Evolutionary conservation across 768 basidiomycete genomes (phyloP).

Genomic region (Hypholoma sublateritium): DNA sequence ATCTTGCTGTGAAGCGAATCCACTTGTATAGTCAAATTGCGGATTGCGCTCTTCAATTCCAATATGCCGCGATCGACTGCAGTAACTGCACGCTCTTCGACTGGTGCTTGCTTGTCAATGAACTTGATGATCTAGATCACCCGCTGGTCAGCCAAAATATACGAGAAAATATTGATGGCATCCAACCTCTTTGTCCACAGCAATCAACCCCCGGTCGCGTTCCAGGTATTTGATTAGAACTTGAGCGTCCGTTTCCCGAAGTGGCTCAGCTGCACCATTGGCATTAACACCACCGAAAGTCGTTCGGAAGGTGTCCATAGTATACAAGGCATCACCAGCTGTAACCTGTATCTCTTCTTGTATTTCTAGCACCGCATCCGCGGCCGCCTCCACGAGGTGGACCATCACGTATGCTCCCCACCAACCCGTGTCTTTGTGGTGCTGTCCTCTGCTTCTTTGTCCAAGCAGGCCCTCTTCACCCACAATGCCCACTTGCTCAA

Average conservation of each 20-base stretch:
- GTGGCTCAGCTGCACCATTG: conserved; percentile 22
- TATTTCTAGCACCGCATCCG: conserved; percentile 50
- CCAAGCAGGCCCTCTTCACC: conserved; percentile 54
- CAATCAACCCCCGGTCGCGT: conserved; percentile 66
- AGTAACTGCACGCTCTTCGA: conserved; percentile 52
- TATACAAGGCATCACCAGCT: conserved; percentile 63
- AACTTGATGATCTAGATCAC: conserved; percentile 80
- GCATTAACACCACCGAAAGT: conserved; percentile 51
- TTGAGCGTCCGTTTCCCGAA: conserved; percentile 65
- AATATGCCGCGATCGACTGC: conserved; percentile 83
- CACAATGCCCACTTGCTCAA: conserved; percentile 75
- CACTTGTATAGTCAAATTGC: conserved; percentile 67
- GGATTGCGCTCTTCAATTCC: conserved; percentile 72
- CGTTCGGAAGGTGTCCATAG: conserved; percentile 54
- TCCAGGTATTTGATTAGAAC: conserved; percentile 78
- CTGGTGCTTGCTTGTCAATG: conserved; percentile 36
- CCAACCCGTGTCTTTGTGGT: conserved; percentile 47
- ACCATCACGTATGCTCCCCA: conserved; percentile 75
- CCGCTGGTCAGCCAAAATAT: not conserved
- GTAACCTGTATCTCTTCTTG: conserved; percentile 43
- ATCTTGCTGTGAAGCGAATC: conserved; percentile 69
- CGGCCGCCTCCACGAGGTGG: conserved; percentile 63
- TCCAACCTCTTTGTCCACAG: conserved; percentile 69
- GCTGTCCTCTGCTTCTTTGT: conserved; percentile 19
- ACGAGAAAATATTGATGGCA: not conserved